Evolutionary conservation across 2,329 filamentous ascomycete genomes (phyloP).

Genomic region (Arthroderma uncinatum): DNA sequence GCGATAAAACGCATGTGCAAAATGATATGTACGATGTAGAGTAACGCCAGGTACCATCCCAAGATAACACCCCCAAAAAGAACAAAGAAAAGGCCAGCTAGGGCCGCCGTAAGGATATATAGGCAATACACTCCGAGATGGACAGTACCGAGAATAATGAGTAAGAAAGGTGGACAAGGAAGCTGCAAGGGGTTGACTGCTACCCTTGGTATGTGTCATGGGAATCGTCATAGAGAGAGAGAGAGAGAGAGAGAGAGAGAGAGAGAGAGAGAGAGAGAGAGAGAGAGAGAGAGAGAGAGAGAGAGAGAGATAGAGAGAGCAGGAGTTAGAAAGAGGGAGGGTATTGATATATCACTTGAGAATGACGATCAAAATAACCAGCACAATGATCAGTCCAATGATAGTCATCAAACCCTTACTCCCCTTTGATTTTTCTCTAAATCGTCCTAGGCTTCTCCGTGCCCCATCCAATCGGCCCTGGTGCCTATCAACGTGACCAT

Average conservation of each 20-base stretch:
- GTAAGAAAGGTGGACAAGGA: background rate
- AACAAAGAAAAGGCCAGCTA: background rate
- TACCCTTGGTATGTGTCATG: background rate
- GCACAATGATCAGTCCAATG: slow-evolving; percentile 67
- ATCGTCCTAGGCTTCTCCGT: slow-evolving; percentile 55
- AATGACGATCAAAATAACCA: slow-evolving; percentile 72
- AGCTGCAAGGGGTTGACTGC: background rate
- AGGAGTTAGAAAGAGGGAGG: background rate
- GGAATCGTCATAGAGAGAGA: background rate
- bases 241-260: background rate
- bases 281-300: background rate
- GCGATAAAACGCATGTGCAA: background rate
- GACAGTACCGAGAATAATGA: background rate
- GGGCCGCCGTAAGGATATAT: slow-evolving; percentile 1
- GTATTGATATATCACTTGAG: slow-evolving; percentile 49
- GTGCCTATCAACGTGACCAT: slow-evolving; percentile 71
- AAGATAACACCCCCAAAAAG: background rate
- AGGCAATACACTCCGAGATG: background rate
- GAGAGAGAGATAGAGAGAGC: background rate
- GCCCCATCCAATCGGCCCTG: slow-evolving; percentile 64
- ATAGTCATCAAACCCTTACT: slow-evolving; percentile 80
- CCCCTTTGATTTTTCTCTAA: slow-evolving; percentile 65
- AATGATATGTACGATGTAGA: background rate
- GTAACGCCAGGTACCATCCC: background rate
- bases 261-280: background rate